Evolutionary conservation across 352 stramenopile species (phyloP).

Genomic region (Phytophthora pinifolia): DNA sequence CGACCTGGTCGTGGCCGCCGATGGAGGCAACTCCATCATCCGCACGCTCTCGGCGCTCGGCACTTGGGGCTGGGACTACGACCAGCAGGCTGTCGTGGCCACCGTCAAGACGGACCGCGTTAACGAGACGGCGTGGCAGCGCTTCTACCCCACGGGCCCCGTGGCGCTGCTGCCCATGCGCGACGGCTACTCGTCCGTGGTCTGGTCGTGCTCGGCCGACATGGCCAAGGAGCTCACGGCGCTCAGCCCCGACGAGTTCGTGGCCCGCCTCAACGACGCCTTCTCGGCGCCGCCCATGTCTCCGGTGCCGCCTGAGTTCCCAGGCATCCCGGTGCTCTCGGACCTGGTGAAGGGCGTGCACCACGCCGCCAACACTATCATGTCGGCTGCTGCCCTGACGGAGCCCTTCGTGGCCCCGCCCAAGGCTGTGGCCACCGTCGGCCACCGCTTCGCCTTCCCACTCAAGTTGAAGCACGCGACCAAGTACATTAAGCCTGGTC

Average conservation of each 20-base stretch:
- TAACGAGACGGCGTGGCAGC: slow-evolving; percentile 89
- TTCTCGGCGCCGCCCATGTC: slow-evolving; percentile 50
- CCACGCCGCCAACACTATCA: slow-evolving; percentile 71
- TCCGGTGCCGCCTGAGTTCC: slow-evolving; percentile 64
- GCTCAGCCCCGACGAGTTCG: slow-evolving; percentile 73
- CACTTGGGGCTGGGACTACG: slow-evolving; percentile 93
- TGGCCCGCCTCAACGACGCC: slow-evolving; percentile 79
- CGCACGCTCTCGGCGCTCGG: slow-evolving; percentile 82
- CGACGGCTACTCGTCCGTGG: slow-evolving; percentile 88
- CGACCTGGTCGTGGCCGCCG: slow-evolving; percentile 85
- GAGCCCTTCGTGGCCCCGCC: slow-evolving; percentile 80
- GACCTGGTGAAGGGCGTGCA: slow-evolving; percentile 79
- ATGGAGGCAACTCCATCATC: slow-evolving; percentile 90
- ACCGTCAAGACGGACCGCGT: slow-evolving; percentile 86
- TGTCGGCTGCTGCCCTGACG: slow-evolving; percentile 68
- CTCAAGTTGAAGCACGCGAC: slow-evolving; percentile 89
- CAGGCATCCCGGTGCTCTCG: slow-evolving; percentile 74
- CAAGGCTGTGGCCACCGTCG: slow-evolving; percentile 63
- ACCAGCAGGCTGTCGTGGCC: slow-evolving; percentile 90
- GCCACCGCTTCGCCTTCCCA: slow-evolving; percentile 83
- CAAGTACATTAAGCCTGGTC: slow-evolving; percentile 81
- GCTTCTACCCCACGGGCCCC: slow-evolving; percentile 89
- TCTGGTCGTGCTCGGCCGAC: slow-evolving; percentile 88
- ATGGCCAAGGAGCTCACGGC: slow-evolving; percentile 82
- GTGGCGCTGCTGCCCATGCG: slow-evolving; percentile 90